Evolutionary conservation across 805 yeast genomes (phyloP).

Genomic region (Lipomyces kockii): DNA sequence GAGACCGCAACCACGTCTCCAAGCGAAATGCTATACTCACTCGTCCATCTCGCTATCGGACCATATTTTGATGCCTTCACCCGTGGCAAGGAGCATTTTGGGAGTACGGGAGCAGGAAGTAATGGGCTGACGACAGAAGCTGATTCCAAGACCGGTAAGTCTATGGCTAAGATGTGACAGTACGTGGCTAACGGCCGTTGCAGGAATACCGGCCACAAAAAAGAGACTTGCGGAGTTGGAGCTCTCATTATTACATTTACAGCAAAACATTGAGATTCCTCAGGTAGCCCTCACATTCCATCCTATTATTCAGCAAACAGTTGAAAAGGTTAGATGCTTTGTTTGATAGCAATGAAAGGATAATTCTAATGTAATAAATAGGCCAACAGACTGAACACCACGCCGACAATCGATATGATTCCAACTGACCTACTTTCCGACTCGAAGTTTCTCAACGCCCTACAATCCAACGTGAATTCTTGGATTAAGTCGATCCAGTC

Average conservation of each 20-base stretch:
- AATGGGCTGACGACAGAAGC: constrained; percentile 19
- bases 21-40: constrained; percentile 60
- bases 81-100: constrained; percentile 21
- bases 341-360: background rate
- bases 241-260: constrained; percentile 66
- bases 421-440: constrained; percentile 53
- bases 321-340: constrained; percentile 43
- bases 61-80: constrained; percentile 68
- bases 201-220: constrained; percentile 55
- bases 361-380: constrained; percentile 13
- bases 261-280: constrained; percentile 71
- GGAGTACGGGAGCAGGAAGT: background rate
- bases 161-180: background rate
- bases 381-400: constrained; percentile 38
- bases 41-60: constrained; percentile 66
- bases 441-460: constrained; percentile 61
- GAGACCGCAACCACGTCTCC: constrained; percentile 35
- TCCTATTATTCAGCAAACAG: constrained; percentile 52
- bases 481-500: constrained; percentile 73
- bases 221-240: constrained; percentile 72
- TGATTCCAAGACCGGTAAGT: constrained; percentile 22
- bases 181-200: background rate
- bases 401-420: constrained; percentile 42
- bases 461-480: constrained; percentile 70
- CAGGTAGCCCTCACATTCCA: constrained; percentile 60